phyloP scores from a whole-genome alignment of 2,329 filamentous ascomycete genomes.

The Exutisphaerella laricina region DNA sequence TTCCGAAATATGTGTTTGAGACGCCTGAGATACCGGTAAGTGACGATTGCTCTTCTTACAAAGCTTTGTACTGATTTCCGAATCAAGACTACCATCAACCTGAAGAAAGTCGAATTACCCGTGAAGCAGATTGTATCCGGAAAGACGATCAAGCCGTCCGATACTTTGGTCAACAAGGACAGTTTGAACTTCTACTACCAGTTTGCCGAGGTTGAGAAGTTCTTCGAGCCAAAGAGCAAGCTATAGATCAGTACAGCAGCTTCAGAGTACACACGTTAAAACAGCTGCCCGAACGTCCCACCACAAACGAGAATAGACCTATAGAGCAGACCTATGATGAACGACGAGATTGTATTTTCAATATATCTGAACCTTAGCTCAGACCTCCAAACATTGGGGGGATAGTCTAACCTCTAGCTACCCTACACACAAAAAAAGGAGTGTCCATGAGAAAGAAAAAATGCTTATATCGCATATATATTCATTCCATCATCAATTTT shows the following conservation, averaged over 20 bases:
- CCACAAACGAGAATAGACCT: neutral
- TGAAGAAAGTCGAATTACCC: slow-evolving; percentile 79
- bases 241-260: slow-evolving; percentile 36
- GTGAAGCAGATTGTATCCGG: slow-evolving; percentile 81
- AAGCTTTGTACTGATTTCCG: too few relatives aligned
- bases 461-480: too few relatives aligned
- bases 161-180: slow-evolving; percentile 69
- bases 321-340: neutral
- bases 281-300: neutral
- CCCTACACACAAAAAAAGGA: too few relatives aligned
- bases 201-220: slow-evolving; percentile 66
- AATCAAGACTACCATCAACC: slow-evolving; percentile 77
- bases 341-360: too few relatives aligned
- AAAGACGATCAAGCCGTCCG: slow-evolving; percentile 65
- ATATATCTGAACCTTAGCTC: too few relatives aligned
- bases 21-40: slow-evolving; percentile 74
- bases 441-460: too few relatives aligned
- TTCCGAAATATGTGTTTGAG: slow-evolving; percentile 73
- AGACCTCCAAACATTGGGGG: too few relatives aligned
- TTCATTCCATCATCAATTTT: too few relatives aligned
- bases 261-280: neutral
- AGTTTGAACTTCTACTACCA: slow-evolving; percentile 73
- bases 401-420: too few relatives aligned
- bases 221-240: slow-evolving; percentile 46
- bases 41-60: too few relatives aligned